Evolutionary conservation across 2,329 filamentous ascomycete genomes (phyloP).

Genomic region (Aureobasidium sp.): DNA sequence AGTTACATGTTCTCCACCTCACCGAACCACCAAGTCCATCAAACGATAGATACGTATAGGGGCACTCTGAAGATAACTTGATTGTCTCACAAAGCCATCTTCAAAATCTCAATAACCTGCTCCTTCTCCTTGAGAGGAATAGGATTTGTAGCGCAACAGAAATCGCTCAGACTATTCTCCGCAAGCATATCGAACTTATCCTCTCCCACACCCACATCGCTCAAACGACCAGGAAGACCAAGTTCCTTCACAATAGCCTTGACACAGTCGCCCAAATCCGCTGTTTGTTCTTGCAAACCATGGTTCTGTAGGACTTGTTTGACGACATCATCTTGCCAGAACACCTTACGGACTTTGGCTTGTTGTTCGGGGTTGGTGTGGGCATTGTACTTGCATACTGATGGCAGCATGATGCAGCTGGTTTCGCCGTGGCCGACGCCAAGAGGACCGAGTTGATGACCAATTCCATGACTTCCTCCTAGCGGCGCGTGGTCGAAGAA

Average conservation of each 20-base stretch:
- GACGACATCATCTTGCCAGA: neutral
- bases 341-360: neutral
- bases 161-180: neutral
- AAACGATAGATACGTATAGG: too few species aligned
- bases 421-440: neutral
- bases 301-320: neutral
- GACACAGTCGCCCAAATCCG: neutral
- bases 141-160: neutral
- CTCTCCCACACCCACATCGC: neutral
- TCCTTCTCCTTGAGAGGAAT: neutral
- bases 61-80: too few species aligned
- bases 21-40: too few species aligned
- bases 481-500: neutral
- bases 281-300: neutral
- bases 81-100: neutral
- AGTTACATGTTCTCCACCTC: too few species aligned
- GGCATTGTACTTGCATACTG: neutral
- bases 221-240: neutral
- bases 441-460: neutral
- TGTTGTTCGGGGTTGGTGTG: neutral
- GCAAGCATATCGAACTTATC: neutral
- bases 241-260: neutral
- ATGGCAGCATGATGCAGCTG: neutral
- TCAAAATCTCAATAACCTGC: neutral
- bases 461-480: neutral